A percentile compares a stretch with the other conserved stretches of the same genome.
Evolutionary conservation across 495 filamentous ascomycete species (phyloP).

Genomic region (Aspergillus egyptiacus): DNA sequence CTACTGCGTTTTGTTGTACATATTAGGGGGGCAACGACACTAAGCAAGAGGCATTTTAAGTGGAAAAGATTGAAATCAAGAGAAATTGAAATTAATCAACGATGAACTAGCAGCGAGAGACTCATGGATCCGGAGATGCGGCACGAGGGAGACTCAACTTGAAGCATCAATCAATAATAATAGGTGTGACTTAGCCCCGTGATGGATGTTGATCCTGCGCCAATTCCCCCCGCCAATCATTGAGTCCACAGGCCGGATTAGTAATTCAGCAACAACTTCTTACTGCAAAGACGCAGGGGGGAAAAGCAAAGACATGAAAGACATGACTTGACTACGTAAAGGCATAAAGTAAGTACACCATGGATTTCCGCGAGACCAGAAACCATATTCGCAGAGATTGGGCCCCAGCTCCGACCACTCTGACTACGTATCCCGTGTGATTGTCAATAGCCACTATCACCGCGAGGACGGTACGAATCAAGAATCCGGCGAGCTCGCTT

Average conservation of each 20-base stretch:
- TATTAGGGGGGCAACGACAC: not conserved
- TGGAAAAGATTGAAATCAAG: not conserved
- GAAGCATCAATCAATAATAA: too few species aligned
- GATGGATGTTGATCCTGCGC: constrained; percentile 1
- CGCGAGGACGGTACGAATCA: constrained; percentile 21
- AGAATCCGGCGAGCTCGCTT: constrained; percentile 6
- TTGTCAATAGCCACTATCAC: not conserved
- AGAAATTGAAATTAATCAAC: not conserved
- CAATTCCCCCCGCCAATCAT: constrained; percentile 9
- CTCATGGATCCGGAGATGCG: not conserved
- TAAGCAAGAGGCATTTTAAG: not conserved
- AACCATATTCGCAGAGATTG: too few species aligned
- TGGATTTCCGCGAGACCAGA: too few species aligned
- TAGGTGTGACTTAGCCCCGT: constrained; percentile 6
- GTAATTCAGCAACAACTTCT: not conserved
- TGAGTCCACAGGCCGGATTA: not conserved
- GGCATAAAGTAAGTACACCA: too few species aligned
- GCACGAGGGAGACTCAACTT: constrained; percentile 3
- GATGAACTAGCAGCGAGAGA: not conserved
- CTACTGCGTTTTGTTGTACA: constrained; percentile 3
- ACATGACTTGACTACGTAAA: not conserved
- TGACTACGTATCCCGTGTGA: too few species aligned
- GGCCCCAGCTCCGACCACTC: not conserved
- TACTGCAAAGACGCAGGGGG: too few species aligned
- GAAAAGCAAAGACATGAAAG: not conserved